Percentiles rank a stretch among this genome's conserved stretches.
Conservation (phyloP, 2,329 filamentous ascomycete genomes). For the Nothophaeocryptopus gaeumannii region DNA sequence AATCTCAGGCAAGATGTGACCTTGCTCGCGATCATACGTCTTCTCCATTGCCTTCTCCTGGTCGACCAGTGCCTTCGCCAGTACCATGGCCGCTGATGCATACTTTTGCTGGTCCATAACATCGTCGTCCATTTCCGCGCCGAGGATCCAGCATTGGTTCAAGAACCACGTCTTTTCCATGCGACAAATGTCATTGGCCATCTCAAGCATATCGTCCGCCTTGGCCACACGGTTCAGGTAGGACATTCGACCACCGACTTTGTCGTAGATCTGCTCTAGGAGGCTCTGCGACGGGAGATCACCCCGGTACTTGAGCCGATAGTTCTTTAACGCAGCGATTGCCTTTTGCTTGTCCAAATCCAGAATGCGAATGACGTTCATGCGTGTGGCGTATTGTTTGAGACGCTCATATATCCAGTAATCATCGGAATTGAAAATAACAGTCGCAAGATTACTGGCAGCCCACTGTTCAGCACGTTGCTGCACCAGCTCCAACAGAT, state of each 20-base stretch:
- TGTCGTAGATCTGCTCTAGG: slow-evolving; percentile 77
- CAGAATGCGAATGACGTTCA: slow-evolving; percentile 85
- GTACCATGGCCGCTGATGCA: slow-evolving; percentile 87
- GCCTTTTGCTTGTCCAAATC: slow-evolving; percentile 80
- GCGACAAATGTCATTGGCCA: slow-evolving; percentile 69
- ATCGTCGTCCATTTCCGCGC: slow-evolving; percentile 83
- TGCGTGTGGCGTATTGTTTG: slow-evolving; percentile 86
- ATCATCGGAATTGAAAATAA: slow-evolving; percentile 94
- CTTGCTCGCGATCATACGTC: slow-evolving; percentile 63
- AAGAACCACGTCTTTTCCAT: slow-evolving; percentile 76
- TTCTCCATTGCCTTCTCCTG: slow-evolving; percentile 62
- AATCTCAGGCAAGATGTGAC: slow-evolving; percentile 76
- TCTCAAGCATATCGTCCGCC: slow-evolving; percentile 71
- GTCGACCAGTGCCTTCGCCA: slow-evolving; percentile 88
- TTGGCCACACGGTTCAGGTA: slow-evolving; percentile 91
- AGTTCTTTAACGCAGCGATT: slow-evolving; percentile 71
- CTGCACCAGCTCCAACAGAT: slow-evolving; percentile 89
- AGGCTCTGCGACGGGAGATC: slow-evolving; percentile 55
- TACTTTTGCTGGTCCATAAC: slow-evolving; percentile 99
- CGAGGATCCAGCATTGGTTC: slow-evolving; percentile 75
- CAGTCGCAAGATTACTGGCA: slow-evolving; percentile 81
- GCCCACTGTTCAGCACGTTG: slow-evolving; percentile 97
- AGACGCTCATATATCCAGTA: slow-evolving; percentile 98
- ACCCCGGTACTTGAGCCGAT: slow-evolving; percentile 73
- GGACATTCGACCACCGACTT: slow-evolving; percentile 81